These are phyloP conservation scores for Lachnellula arida DNA, from an alignment of 2,329 filamentous ascomycete genomes.

Conservation along the genomic window DNA sequence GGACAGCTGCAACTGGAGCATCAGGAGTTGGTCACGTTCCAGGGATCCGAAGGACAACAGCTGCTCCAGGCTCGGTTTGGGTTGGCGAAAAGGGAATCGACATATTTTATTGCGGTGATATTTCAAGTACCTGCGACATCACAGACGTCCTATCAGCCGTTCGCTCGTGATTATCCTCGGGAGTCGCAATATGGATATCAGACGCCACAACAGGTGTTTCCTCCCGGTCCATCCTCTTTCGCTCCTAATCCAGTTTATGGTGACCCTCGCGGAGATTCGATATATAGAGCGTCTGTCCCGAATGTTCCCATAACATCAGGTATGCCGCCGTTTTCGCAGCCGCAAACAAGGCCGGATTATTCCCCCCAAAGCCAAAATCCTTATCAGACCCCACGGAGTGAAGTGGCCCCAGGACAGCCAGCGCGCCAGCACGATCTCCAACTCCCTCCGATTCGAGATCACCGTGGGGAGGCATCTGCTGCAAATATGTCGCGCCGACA, in stretches of 20 bases:
- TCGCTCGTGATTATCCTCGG: slow-evolving; percentile 26
- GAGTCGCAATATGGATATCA: slow-evolving; percentile 31
- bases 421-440: slow-evolving; percentile 36
- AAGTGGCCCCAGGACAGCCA: slow-evolving; percentile 36
- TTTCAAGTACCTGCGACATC: slow-evolving; percentile 23
- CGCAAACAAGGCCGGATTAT: slow-evolving; percentile 43
- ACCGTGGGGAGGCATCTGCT: slow-evolving; percentile 26
- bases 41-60: slow-evolving; percentile 47
- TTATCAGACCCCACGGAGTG: slow-evolving; percentile 51
- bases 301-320: slow-evolving; percentile 33
- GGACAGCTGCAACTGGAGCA: slow-evolving; percentile 48
- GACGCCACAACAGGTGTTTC: slow-evolving; percentile 23
- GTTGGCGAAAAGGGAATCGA: slow-evolving; percentile 55
- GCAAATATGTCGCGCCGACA: slow-evolving; percentile 33
- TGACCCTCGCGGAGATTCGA: slow-evolving; percentile 25
- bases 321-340: slow-evolving; percentile 43
- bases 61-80: slow-evolving; percentile 49
- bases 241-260: slow-evolving; percentile 16
- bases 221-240: slow-evolving; percentile 22
- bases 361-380: slow-evolving; percentile 31
- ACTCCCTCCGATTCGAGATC: slow-evolving; percentile 38
- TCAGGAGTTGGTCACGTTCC: slow-evolving; percentile 52
- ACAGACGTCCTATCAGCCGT: slow-evolving; percentile 24
- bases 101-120: slow-evolving; percentile 55
- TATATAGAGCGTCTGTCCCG: slow-evolving; percentile 22